phyloP scores from a whole-genome alignment of 306 rosid genomes.

The Nissolia schottii region DNA sequence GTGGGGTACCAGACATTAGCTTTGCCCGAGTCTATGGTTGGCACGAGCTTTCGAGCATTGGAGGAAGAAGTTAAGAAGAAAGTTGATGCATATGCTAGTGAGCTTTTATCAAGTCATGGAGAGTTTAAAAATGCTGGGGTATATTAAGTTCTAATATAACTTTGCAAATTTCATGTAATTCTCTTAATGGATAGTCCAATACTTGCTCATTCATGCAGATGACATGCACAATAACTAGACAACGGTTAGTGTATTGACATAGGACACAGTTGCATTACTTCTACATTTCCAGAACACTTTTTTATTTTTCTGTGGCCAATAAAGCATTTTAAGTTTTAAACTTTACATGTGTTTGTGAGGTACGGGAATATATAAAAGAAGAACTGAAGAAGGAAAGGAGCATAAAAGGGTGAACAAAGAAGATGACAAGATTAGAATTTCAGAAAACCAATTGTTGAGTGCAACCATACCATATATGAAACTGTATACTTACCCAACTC shows the following conservation, averaged over 20 bases:
- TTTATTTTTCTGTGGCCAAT: too few relatives aligned
- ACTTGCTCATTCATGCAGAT: not conserved
- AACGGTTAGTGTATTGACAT: not conserved
- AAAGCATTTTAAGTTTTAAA: too few relatives aligned
- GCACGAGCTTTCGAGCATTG: slow-evolving; percentile 51
- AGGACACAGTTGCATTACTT: not conserved
- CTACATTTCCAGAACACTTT: too few relatives aligned
- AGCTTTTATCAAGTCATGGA: slow-evolving; percentile 49
- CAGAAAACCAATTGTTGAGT: too few relatives aligned
- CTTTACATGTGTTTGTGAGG: too few relatives aligned
- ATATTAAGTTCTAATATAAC: slow-evolving; percentile 15
- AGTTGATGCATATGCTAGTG: slow-evolving; percentile 54
- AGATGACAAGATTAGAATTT: too few relatives aligned
- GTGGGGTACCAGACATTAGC: slow-evolving; percentile 73
- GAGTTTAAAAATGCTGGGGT: slow-evolving; percentile 55
- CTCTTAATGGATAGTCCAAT: not conserved
- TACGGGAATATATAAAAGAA: too few relatives aligned
- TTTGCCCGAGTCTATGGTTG: slow-evolving; percentile 46
- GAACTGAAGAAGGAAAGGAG: too few relatives aligned
- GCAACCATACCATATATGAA: too few relatives aligned
- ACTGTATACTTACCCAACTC: too few relatives aligned
- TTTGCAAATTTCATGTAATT: not conserved
- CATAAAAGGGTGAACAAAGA: too few relatives aligned
- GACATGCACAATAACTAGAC: not conserved
- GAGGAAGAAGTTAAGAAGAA: slow-evolving; percentile 75